phyloP scores from a whole-genome alignment of 306 rosid genomes.

The Vigna radiata region DNA sequence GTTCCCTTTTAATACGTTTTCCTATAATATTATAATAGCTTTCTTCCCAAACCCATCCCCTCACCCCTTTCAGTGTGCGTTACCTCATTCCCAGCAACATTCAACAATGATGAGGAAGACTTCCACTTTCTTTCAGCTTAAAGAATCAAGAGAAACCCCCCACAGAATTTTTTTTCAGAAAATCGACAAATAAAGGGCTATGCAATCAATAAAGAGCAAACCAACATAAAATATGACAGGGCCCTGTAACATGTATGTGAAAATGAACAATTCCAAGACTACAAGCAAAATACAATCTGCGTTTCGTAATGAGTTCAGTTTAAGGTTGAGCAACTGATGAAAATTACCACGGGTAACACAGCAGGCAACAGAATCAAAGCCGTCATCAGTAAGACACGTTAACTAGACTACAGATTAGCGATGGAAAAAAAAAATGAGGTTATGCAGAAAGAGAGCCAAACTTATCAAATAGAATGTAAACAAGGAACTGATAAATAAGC shows the following conservation, averaged over 20 bases:
- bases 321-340: background rate
- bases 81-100: constrained; percentile 32
- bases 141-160: constrained; percentile 1
- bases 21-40: constrained; percentile 15
- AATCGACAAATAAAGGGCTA: background rate
- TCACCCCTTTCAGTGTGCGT: background rate
- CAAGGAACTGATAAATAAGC: constrained; percentile 11
- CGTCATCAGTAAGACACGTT: background rate
- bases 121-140: constrained; percentile 10
- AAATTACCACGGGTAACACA: background rate
- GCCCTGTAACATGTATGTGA: constrained; percentile 12
- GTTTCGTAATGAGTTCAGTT: constrained; percentile 6
- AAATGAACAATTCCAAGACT: constrained; percentile 2
- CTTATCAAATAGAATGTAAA: constrained; percentile 20
- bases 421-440: background rate
- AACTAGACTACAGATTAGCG: constrained; percentile 13
- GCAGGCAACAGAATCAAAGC: background rate
- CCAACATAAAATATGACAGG: constrained; percentile 1
- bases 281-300: background rate
- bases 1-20: constrained; percentile 21
- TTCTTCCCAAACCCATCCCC: constrained; percentile 28
- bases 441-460: constrained; percentile 5
- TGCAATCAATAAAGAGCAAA: constrained; percentile 3
- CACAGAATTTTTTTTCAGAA: constrained; percentile 1
- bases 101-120: constrained; percentile 17